Evolutionary conservation across 345 rosid species (phyloP).

Genomic region (Pseudoturritis turrita): DNA sequence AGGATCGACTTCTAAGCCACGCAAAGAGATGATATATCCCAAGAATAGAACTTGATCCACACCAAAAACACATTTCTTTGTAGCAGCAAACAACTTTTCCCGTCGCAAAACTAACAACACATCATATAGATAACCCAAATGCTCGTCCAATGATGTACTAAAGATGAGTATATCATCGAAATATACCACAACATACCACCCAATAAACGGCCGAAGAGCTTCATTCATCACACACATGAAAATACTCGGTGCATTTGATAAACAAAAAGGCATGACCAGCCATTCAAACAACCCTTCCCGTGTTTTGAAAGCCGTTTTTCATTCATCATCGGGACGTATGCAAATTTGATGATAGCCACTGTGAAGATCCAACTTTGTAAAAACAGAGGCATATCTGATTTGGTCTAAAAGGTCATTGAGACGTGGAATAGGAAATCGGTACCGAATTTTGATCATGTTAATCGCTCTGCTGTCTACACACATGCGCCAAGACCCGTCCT

Average conservation of each 20-base stretch:
- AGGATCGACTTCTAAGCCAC: too few species aligned
- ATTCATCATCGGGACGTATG: not conserved
- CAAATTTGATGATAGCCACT: not conserved
- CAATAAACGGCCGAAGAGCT: not conserved
- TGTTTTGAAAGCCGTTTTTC: not conserved
- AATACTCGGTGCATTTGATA: not conserved
- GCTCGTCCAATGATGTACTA: not conserved
- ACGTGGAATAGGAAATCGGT: not conserved
- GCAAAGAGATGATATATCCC: too few species aligned
- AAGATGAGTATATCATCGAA: not conserved
- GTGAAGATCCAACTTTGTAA: not conserved
- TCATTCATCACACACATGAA: not conserved
- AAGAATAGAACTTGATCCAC: too few species aligned
- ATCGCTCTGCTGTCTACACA: not conserved
- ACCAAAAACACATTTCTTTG: not conserved
- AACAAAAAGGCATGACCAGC: not conserved
- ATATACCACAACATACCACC: not conserved
- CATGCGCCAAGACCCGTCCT: not conserved
- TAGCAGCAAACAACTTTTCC: too few species aligned
- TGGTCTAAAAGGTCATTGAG: not conserved
- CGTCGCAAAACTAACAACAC: too few species aligned
- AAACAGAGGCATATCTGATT: not conserved
- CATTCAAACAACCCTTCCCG: not conserved
- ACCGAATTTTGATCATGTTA: not conserved
- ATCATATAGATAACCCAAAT: not conserved